Conservation (phyloP, 768 basidiomycete genomes). For the Clitopilus hobsonii region DNA sequence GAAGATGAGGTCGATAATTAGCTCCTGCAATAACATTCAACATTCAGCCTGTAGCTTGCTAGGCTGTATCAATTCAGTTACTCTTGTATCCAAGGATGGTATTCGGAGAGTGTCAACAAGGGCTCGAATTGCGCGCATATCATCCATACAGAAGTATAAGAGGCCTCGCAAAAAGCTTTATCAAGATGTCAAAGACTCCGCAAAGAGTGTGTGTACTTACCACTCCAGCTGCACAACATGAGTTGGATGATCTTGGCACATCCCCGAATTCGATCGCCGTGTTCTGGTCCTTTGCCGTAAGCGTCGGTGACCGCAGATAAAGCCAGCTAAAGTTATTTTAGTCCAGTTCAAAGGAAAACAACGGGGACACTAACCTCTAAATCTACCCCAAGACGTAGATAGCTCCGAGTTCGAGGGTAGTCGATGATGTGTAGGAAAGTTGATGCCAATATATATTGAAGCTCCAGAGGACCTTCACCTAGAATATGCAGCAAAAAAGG, state of each 20-base stretch:
- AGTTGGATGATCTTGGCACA: slow-evolving; percentile 74
- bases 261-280: slow-evolving; percentile 75
- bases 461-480: slow-evolving; percentile 85
- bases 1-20: slow-evolving; percentile 92
- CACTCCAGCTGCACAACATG: slow-evolving; percentile 91
- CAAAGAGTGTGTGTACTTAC: slow-evolving; percentile 38
- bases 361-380: slow-evolving; percentile 62
- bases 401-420: slow-evolving; percentile 74
- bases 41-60: slow-evolving; percentile 2
- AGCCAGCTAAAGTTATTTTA: slow-evolving; percentile 52
- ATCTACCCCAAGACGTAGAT: slow-evolving; percentile 78
- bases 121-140: slow-evolving; percentile 80
- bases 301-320: slow-evolving; percentile 90
- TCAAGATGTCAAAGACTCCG: not conserved
- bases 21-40: slow-evolving; percentile 54
- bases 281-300: slow-evolving; percentile 77
- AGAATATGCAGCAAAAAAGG: slow-evolving; percentile 81
- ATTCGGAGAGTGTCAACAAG: slow-evolving; percentile 83
- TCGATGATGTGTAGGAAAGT: slow-evolving; percentile 84
- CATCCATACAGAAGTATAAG: slow-evolving; percentile 91
- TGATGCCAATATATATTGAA: slow-evolving; percentile 72
- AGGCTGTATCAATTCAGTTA: slow-evolving; percentile 28
- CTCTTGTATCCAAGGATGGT: slow-evolving; percentile 83
- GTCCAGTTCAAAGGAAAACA: not conserved
- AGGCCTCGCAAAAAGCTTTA: slow-evolving; percentile 44